Evolutionary conservation across 2,329 filamentous ascomycete genomes (phyloP).

Genomic region (Conoideocrella luteorostrata): DNA sequence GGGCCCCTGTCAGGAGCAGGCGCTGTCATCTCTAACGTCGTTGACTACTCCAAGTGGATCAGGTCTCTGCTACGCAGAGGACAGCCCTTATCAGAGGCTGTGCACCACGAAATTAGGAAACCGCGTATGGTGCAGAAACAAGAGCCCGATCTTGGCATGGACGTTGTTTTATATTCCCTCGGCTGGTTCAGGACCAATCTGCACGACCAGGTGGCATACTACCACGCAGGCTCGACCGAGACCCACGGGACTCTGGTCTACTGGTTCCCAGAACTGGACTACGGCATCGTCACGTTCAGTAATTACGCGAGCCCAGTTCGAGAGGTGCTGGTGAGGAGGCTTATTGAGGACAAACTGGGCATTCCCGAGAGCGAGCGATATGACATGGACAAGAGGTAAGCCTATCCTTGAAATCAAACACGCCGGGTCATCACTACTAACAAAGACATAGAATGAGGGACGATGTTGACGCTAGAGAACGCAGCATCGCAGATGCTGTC

Average conservation of each 20-base stretch:
- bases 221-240: slow-evolving; percentile 22
- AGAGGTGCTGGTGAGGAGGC: slow-evolving; percentile 19
- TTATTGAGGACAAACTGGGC: slow-evolving; percentile 23
- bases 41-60: slow-evolving; percentile 48
- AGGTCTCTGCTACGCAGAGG: slow-evolving; percentile 34
- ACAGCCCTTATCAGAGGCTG: slow-evolving; percentile 16
- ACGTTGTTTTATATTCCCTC: slow-evolving; percentile 20
- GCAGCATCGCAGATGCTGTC: slow-evolving; percentile 22
- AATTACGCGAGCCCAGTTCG: slow-evolving; percentile 37
- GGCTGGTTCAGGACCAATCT: slow-evolving; percentile 22
- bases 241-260: slow-evolving; percentile 21
- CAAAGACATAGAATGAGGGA: slow-evolving; percentile 9
- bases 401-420: background rate
- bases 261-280: slow-evolving; percentile 24
- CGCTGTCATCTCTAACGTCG: slow-evolving; percentile 36
- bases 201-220: slow-evolving; percentile 21
- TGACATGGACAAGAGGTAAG: background rate
- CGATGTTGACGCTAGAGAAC: too few species aligned
- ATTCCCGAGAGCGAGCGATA: slow-evolving; percentile 9
- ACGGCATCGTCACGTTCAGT: slow-evolving; percentile 22
- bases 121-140: slow-evolving; percentile 22
- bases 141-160: slow-evolving; percentile 1
- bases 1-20: slow-evolving; percentile 37
- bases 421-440: background rate
- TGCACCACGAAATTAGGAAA: slow-evolving; percentile 22